Base-by-base conservation (phyloP, 2,329 filamentous ascomycete genomes). In the Daldinia sp. region DNA sequence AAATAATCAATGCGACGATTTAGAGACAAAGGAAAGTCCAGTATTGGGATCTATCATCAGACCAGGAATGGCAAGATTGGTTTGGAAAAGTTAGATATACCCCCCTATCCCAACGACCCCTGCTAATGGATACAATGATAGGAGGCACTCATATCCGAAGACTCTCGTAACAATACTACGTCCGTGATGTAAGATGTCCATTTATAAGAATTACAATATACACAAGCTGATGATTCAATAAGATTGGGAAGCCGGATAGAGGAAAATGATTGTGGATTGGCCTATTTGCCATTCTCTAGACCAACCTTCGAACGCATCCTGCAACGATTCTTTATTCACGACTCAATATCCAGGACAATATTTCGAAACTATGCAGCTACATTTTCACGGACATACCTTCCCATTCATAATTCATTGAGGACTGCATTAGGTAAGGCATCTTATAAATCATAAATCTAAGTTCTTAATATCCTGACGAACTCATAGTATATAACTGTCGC, bases 401-500 rank as follows among this genome's bases (percentile, higher is more conserved):
- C 50, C n/a, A 37, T 53, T 20, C 7, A 18, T 2, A 37, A 37
- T 5, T 23, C 50, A 1, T 6, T 4, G 18, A 30, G 10, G 4
- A 53, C 50, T 4, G 50, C 50, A 1, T 12, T 53, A 53, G 50
- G 50, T 53, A 37, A 23, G 6, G 9, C 1, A 6, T 35, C n/a
- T 12, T 9, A 23, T 20, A 7, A 35, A 13, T 3, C 2, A n/a
- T 20, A 6, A 9, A 23, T 4, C 18, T 23, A 2, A 20, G 1
- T 9, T 53, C 33, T 20, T 15, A 23, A 37, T 18, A 15, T 23
- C 15, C 9, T 53, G 13, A 53, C 15, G 4, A 20, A 1, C 13
- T 12, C 7, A 3, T 28, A 76, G 75, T 76, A 1, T 73, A 74
- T 54, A 75, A 72, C 26, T 73, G 72, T 44, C 73, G 76, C 33